phyloP scores from a whole-genome alignment of 768 basidiomycete species.

The Kwoniella dendrophila region DNA sequence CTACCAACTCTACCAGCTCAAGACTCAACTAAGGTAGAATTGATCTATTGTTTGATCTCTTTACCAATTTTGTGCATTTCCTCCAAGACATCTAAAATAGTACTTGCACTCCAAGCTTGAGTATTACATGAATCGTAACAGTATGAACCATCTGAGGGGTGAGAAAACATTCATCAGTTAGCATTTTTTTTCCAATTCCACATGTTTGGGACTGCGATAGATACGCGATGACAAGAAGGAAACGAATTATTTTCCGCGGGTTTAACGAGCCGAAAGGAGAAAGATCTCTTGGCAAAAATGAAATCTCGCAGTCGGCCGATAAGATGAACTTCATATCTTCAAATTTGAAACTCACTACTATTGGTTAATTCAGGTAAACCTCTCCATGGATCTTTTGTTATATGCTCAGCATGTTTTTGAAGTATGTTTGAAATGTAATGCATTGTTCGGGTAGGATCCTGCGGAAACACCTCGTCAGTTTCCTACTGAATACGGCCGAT shows the following conservation, averaged over 20 bases:
- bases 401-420: conserved; percentile 70
- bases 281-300: neutral
- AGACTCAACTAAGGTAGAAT: no score
- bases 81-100: conserved; percentile 83
- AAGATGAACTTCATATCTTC: neutral
- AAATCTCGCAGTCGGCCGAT: conserved; percentile 4
- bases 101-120: conserved; percentile 96
- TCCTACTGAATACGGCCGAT: neutral
- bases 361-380: conserved; percentile 77
- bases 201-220: no score
- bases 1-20: conserved; percentile 5
- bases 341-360: conserved; percentile 35
- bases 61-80: conserved; percentile 62
- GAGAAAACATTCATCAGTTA: no score
- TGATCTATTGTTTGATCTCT: no score
- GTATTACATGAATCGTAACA: conserved; percentile 88
- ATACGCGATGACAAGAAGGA: no score
- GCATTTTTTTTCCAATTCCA: no score
- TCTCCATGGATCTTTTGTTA: conserved; percentile 82
- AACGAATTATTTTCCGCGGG: neutral
- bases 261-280: neutral
- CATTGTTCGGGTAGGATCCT: conserved; percentile 73
- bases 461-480: neutral
- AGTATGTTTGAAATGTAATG: conserved; percentile 78
- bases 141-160: conserved; percentile 66